These are phyloP conservation scores for Populus deltoides DNA, from an alignment of 345 rosid genomes.

Conservation along the genomic window DNA sequence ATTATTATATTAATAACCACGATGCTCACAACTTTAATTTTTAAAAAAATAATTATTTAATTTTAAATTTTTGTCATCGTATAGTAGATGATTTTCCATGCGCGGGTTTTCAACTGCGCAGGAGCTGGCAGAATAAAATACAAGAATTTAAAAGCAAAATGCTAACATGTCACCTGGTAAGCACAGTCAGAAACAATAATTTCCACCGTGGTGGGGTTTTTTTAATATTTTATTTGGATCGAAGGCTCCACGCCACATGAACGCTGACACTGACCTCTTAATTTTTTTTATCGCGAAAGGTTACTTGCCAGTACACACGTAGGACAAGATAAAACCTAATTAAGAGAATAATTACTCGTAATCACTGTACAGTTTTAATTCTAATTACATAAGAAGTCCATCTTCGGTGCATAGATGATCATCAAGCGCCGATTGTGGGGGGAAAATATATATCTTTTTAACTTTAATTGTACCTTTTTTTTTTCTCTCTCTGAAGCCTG, in stretches of 20 bases:
- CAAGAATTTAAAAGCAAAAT: background rate
- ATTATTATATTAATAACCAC: too few relatives aligned
- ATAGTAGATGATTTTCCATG: too few relatives aligned
- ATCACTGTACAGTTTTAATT: background rate
- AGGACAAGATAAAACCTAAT: slow-evolving; percentile 3
- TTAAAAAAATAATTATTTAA: too few relatives aligned
- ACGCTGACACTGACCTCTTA: background rate
- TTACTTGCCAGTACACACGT: background rate
- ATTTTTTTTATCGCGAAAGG: background rate
- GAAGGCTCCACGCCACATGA: slow-evolving; percentile 4
- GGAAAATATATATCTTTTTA: background rate
- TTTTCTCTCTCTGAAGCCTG: too few relatives aligned
- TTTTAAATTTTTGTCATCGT: too few relatives aligned
- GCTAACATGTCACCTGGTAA: background rate
- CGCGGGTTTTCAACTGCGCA: background rate
- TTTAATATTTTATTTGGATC: background rate
- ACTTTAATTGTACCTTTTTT: too few relatives aligned
- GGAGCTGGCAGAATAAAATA: background rate
- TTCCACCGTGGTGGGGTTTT: background rate
- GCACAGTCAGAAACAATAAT: background rate
- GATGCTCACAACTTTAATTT: too few relatives aligned
- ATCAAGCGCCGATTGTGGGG: background rate
- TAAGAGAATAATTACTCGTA: background rate
- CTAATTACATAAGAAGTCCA: background rate
- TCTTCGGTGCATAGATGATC: background rate